Conservation (phyloP, 352 stramenopile species). For the Phytophthora sansomeana region DNA sequence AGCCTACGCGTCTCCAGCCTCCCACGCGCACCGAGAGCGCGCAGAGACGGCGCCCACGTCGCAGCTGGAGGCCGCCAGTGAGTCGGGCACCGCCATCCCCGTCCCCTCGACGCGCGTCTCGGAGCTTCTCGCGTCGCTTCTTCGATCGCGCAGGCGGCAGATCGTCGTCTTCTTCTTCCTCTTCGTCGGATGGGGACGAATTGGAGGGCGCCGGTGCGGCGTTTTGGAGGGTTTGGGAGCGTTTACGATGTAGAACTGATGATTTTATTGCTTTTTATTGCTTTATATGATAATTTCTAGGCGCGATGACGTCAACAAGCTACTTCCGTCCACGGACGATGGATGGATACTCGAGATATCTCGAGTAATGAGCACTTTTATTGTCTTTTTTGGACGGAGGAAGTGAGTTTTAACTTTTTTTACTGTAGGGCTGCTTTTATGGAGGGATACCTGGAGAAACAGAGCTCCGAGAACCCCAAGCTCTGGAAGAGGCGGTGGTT, state of each 20-base stretch:
- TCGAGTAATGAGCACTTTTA: slow-evolving; percentile 45
- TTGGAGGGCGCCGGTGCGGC: slow-evolving; percentile 22
- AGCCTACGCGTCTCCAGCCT: slow-evolving; percentile 17
- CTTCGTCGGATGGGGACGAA: slow-evolving; percentile 34
- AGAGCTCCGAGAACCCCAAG: slow-evolving; percentile 74
- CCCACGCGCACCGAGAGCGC: slow-evolving; percentile 35
- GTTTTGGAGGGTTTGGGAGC: neutral
- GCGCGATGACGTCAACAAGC: slow-evolving; percentile 54
- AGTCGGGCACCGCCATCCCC: slow-evolving; percentile 17
- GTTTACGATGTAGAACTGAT: neutral
- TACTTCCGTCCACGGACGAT: slow-evolving; percentile 72
- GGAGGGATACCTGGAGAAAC: slow-evolving; percentile 85
- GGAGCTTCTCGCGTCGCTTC: slow-evolving; percentile 36
- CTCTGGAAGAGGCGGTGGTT: slow-evolving; percentile 87
- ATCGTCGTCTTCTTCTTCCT: slow-evolving; percentile 45
- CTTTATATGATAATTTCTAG: neutral
- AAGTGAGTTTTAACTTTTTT: neutral
- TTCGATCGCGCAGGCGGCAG: slow-evolving; percentile 32
- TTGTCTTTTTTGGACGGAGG: neutral
- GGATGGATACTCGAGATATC: slow-evolving; percentile 68
- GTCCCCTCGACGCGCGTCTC: slow-evolving; percentile 22
- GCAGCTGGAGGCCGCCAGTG: slow-evolving; percentile 17
- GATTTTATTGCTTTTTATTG: neutral
- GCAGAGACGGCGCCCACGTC: slow-evolving; percentile 39
- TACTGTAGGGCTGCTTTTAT: slow-evolving; percentile 66